These are phyloP conservation scores for Trametes pubescens DNA, from an alignment of 1,284 basidiomycete genomes.

Conservation along the genomic window DNA sequence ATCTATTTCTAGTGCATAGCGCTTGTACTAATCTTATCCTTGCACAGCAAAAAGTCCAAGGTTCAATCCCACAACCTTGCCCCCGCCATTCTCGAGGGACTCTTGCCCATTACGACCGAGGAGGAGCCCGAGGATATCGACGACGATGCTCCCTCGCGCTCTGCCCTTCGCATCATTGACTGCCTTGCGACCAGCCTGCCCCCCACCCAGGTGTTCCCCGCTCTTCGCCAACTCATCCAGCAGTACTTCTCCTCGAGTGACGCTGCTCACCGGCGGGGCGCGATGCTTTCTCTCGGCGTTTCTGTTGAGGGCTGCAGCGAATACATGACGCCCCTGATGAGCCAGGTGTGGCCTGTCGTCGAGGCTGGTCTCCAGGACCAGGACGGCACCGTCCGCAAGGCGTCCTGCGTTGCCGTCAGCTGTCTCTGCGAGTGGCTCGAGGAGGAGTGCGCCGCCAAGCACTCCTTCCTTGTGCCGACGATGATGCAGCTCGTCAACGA, in stretches of 20 bases:
- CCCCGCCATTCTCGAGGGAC: slow-evolving; percentile 86
- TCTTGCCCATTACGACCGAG: slow-evolving; percentile 96
- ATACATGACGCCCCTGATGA: slow-evolving; percentile 95
- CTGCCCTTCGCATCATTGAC: slow-evolving; percentile 96
- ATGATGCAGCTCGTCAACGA: slow-evolving; percentile 94
- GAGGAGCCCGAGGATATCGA: slow-evolving; percentile 89
- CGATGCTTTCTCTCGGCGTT: slow-evolving; percentile 96
- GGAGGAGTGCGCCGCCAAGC: slow-evolving; percentile 90
- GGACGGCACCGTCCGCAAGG: slow-evolving; percentile 91
- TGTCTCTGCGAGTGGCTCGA: slow-evolving; percentile 99
- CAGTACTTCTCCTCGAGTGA: slow-evolving; percentile 88
- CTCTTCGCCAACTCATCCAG: slow-evolving; percentile 83
- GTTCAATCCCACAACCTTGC: slow-evolving; percentile 90
- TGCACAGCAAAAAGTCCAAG: slow-evolving; percentile 92
- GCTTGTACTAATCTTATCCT: not conserved
- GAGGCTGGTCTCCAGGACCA: slow-evolving; percentile 88
- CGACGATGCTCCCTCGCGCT: slow-evolving; percentile 92
- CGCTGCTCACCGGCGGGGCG: slow-evolving; percentile 85
- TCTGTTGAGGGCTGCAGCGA: slow-evolving; percentile 98
- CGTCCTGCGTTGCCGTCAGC: slow-evolving; percentile 93
- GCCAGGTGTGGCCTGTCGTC: slow-evolving; percentile 94
- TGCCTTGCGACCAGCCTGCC: slow-evolving; percentile 93
- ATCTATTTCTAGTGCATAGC: not conserved
- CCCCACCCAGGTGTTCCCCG: slow-evolving; percentile 96
- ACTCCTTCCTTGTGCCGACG: slow-evolving; percentile 88